Conservation (phyloP, 108 stramenopile species). For the Skeletonema potamos region DNA sequence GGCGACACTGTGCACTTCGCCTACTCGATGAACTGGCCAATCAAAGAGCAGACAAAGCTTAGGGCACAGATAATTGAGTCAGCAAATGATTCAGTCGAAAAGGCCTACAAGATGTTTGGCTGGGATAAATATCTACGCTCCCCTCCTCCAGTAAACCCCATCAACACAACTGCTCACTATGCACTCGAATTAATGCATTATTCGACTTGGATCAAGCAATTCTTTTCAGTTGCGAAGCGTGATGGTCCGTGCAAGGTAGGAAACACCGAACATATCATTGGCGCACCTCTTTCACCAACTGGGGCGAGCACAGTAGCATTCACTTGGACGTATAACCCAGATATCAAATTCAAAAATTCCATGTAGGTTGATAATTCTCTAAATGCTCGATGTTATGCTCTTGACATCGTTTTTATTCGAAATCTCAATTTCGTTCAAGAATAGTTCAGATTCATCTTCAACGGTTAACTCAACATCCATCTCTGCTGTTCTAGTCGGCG, state of each 20-base stretch:
- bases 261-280: not conserved
- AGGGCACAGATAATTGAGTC: not conserved
- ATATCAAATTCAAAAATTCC: slow-evolving; percentile 1
- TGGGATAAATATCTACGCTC: slow-evolving; percentile 24
- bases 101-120: slow-evolving; percentile 2
- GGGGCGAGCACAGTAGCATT: slow-evolving; percentile 22
- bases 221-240: slow-evolving; percentile 5
- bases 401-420: too few relatives aligned
- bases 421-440: too few relatives aligned
- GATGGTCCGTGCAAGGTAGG: slow-evolving; percentile 12
- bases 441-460: too few relatives aligned
- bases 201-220: slow-evolving; percentile 1
- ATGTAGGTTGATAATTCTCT: too few relatives aligned
- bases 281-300: slow-evolving; percentile 11
- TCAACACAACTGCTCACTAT: slow-evolving; percentile 23
- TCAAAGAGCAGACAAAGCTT: too few relatives aligned
- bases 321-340: slow-evolving; percentile 33
- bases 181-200: slow-evolving; percentile 11
- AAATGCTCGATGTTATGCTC: too few relatives aligned
- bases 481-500: too few relatives aligned
- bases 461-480: too few relatives aligned
- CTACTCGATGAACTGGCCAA: slow-evolving; percentile 44
- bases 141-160: slow-evolving; percentile 31
- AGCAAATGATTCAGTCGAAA: slow-evolving; percentile 2
- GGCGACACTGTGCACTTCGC: slow-evolving; percentile 27